Percentiles rank a stretch among this genome's conserved stretches.
Conservation (phyloP, 1,139 yeast species). For the Geotrichum phurueaensis region DNA sequence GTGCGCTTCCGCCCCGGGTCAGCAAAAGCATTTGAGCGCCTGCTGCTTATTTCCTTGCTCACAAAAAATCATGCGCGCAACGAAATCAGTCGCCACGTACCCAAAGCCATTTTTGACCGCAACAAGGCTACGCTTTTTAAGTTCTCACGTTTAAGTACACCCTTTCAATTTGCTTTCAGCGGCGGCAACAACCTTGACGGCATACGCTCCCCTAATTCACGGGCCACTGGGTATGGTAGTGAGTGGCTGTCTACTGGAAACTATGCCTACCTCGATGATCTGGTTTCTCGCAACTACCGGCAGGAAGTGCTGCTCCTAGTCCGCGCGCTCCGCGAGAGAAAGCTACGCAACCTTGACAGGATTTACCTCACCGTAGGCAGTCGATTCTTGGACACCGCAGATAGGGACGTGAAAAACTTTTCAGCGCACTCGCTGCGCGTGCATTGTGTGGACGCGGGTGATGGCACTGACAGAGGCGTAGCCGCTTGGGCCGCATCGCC, state of each 20-base stretch:
- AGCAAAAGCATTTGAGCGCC: constrained; percentile 17
- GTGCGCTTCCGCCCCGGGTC: constrained; percentile 14
- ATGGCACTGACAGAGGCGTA: background rate
- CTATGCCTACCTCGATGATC: background rate
- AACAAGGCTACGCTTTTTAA: background rate
- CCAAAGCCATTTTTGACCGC: constrained; percentile 4
- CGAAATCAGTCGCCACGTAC: constrained; percentile 7
- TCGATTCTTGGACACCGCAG: background rate
- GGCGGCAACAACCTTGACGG: background rate
- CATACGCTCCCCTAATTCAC: no score
- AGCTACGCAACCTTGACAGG: constrained; percentile 2
- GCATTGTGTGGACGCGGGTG: background rate
- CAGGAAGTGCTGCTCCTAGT: constrained; percentile 4
- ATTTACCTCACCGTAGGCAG: constrained; percentile 9
- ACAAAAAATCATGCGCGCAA: constrained; percentile 14
- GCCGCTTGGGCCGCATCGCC: background rate
- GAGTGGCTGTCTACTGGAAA: background rate
- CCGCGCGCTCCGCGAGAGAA: constrained; percentile 7
- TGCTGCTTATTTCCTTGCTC: constrained; percentile 19
- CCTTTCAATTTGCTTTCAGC: background rate
- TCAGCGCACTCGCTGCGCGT: background rate
- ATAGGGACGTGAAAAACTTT: background rate
- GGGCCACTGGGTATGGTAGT: background rate
- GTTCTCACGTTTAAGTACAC: constrained; percentile 9
- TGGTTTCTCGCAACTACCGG: background rate